Percentiles rank a stretch among this genome's conserved stretches.
Conservation (phyloP, 225 moss, liverwort and hornwort genomes). For the Polytrichum commune region DNA sequence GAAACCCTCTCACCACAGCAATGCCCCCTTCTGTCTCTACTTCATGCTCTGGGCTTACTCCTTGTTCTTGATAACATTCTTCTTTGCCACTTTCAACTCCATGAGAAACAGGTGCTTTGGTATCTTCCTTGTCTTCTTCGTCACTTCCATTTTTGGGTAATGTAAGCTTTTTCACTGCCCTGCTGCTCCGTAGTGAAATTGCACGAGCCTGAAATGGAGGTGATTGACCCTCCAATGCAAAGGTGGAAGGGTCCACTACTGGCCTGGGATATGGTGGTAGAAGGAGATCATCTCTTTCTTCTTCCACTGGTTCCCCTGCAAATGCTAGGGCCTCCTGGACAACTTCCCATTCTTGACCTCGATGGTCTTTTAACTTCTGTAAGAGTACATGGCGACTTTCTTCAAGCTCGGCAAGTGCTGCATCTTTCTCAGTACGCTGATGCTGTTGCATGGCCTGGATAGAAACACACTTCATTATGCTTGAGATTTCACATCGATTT, state of each 20-base stretch:
- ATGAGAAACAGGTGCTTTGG: conserved; percentile 15
- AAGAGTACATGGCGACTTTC: conserved; percentile 78
- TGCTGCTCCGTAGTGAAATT: conserved; percentile 41
- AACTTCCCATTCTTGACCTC: conserved; percentile 87
- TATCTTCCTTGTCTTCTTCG: conserved; percentile 18
- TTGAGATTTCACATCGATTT: too few relatives aligned
- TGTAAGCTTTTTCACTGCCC: conserved; percentile 56
- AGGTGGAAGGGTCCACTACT: conserved; percentile 44
- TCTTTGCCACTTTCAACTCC: conserved; percentile 28
- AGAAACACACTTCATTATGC: not conserved
- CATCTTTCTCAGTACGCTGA: conserved; percentile 86
- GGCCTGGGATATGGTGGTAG: conserved; percentile 86
- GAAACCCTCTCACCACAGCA: conserved; percentile 49
- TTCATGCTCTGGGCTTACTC: conserved; percentile 29
- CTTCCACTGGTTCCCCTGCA: conserved; percentile 92
- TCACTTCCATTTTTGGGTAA: conserved; percentile 38
- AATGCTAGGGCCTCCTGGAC: conserved; percentile 91
- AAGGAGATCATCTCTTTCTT: conserved; percentile 79
- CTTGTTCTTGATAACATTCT: conserved; percentile 41
- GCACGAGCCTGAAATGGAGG: conserved; percentile 38
- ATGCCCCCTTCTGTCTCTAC: conserved; percentile 24
- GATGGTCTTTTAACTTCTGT: conserved; percentile 80
- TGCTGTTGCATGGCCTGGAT: conserved; percentile 79
- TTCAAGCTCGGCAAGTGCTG: conserved; percentile 81
- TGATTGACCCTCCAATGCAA: conserved; percentile 43